Base-by-base conservation (phyloP, 116 monocot genomes). In the Thalassia testudinum region DNA sequence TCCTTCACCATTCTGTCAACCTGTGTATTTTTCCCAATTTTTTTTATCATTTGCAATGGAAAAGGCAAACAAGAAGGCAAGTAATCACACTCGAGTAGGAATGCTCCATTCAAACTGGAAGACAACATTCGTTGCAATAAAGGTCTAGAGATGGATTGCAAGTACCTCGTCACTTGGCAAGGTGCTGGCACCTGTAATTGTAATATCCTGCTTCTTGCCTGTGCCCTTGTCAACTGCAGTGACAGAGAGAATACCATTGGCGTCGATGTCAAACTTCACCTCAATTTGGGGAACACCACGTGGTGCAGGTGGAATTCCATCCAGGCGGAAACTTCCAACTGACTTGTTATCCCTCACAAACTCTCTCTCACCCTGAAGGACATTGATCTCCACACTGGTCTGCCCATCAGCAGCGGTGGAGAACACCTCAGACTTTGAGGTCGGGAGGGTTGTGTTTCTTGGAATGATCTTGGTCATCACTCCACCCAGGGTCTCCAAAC, bases 391-490 rank as follows among this genome's bases (percentile, higher is more conserved):
- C 2, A 95, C 95, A 24, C 88, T 95, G n/a, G 95, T 95, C 63
- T 95, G 95, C 8, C 95, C 95, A 54, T 95, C 95, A 15, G 95
- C 95, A 20, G 95, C 95, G 14, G 95, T 95, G 0, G 95, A 95
- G 76, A 95, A 95, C 18, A 95, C 95, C 57, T 95, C 95, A 13
- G 95, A 95, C 65, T 95, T 95, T 12, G 95, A 87, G 24, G 95
- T 95, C 7, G 95, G 95, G 49, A 95, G 58, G 0, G 95, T 95
- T 21, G 95, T 95, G 49, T 95, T 95, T 27, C 95, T 78, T 5
- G 95, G 95, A 56, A 95, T 95, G 64, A 88, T 95, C 71, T 95
- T 95, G n/a, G 95, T 95, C 95, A 95, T 95, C 37, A 95, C 95
- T 2, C 95, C 95, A 54, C 95, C 95, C 63, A 95, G 65, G 0